Percentiles rank a stretch among this genome's conserved stretches.
Conservation (phyloP, 2,329 filamentous ascomycete genomes). For the Shiraia sp. region DNA sequence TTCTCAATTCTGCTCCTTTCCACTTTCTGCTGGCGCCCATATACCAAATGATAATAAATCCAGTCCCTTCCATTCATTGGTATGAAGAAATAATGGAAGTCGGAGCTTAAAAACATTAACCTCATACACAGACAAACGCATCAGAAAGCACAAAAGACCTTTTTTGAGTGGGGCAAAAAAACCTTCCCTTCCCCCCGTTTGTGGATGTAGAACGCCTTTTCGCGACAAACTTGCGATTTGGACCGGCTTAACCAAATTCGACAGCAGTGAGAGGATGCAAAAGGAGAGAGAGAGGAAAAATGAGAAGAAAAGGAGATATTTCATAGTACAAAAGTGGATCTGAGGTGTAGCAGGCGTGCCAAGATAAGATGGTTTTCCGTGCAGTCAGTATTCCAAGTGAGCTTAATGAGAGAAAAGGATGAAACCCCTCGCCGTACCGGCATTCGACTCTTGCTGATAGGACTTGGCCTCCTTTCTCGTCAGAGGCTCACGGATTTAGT, state of each 20-base stretch:
- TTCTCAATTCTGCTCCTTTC: constrained; percentile 3
- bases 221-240: constrained; percentile 18
- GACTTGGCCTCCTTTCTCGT: constrained; percentile 27
- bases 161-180: constrained; percentile 20
- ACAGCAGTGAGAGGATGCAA: constrained; percentile 40
- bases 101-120: too few relatives aligned
- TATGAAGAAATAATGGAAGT: too few relatives aligned
- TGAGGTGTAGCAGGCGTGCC: constrained; percentile 28
- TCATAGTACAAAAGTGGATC: constrained; percentile 38
- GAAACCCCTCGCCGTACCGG: constrained; percentile 28
- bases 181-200: constrained; percentile 18
- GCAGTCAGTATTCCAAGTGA: constrained; percentile 26
- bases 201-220: constrained; percentile 30
- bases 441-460: constrained; percentile 16
- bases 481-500: constrained; percentile 23
- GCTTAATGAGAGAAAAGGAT: constrained; percentile 20
- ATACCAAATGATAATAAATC: neutral
- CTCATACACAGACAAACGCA: constrained; percentile 1
- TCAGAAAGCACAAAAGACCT: constrained; percentile 15
- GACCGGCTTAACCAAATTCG: constrained; percentile 21
- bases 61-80: constrained; percentile 5
- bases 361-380: constrained; percentile 29
- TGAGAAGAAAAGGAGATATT: constrained; percentile 26
- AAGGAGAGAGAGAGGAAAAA: constrained; percentile 28
- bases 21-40: neutral